Conservation (phyloP, 495 filamentous ascomycete genomes). For the Penicillium roqueforti region DNA sequence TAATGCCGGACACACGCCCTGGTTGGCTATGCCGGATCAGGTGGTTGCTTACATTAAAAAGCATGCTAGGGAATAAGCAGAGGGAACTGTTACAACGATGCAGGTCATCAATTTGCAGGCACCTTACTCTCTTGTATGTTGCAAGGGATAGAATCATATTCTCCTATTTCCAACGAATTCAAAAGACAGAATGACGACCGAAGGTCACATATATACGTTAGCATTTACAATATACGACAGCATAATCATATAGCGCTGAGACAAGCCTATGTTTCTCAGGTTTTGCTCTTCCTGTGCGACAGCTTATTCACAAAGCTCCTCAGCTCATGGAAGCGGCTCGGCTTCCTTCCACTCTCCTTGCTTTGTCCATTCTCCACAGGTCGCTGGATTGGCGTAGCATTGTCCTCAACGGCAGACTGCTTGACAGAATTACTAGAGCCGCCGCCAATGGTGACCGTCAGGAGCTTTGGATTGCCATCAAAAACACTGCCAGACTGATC, state of each 20-base stretch:
- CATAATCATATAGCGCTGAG: background rate
- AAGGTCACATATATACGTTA: background rate
- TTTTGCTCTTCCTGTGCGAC: conserved; percentile 4
- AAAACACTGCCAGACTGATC: conserved; percentile 65
- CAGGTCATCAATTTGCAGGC: background rate
- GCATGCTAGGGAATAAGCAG: conserved; percentile 14
- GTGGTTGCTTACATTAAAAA: conserved; percentile 23
- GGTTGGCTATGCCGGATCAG: conserved; percentile 26
- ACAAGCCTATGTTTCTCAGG: background rate
- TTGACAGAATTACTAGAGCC: conserved; percentile 8
- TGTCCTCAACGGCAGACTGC: background rate
- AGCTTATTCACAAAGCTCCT: conserved; percentile 15
- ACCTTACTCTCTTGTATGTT: background rate
- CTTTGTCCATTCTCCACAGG: background rate
- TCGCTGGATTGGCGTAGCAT: background rate
- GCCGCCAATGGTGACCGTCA: conserved; percentile 63
- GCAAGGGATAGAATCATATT: background rate
- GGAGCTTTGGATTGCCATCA: conserved; percentile 50
- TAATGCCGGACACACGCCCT: conserved; percentile 30
- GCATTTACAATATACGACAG: background rate
- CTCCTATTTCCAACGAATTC: background rate
- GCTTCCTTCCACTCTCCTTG: conserved; percentile 8
- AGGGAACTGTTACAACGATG: background rate
- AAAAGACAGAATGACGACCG: background rate
- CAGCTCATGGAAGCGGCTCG: conserved; percentile 4